phyloP scores from a whole-genome alignment of 2,329 filamentous ascomycete species.

The Hypomyces perniciosus region DNA sequence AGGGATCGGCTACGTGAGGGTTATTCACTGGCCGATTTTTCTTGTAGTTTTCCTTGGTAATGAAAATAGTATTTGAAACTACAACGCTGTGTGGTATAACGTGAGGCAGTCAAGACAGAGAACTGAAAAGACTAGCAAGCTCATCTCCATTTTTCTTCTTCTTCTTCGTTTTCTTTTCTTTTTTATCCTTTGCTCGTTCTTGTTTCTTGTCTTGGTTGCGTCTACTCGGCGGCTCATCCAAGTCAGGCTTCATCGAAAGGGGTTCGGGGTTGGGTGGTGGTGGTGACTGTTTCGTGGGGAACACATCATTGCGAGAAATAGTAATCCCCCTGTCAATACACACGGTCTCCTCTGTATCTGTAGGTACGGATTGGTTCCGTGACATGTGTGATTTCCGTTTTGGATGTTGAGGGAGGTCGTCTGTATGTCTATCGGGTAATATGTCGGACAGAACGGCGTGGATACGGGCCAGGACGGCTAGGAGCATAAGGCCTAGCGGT shows the following conservation, averaged over 20 bases:
- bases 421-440: slow-evolving; percentile 12
- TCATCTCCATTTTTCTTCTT: slow-evolving; percentile 55
- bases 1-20: slow-evolving; percentile 17
- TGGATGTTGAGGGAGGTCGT: not conserved
- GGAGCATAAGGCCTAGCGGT: slow-evolving; percentile 61
- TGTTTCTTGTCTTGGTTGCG: slow-evolving; percentile 8
- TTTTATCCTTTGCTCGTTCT: slow-evolving; percentile 21
- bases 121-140: slow-evolving; percentile 68
- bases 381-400: not conserved
- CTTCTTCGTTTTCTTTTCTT: slow-evolving; percentile 45
- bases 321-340: slow-evolving; percentile 23
- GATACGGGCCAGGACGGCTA: slow-evolving; percentile 58
- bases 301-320: slow-evolving; percentile 22
- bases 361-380: not conserved
- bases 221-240: not conserved
- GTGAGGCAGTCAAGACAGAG: slow-evolving; percentile 31
- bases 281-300: not conserved
- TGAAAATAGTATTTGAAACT: slow-evolving; percentile 6
- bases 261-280: not conserved
- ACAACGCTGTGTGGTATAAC: not conserved
- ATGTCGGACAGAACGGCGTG: slow-evolving; percentile 38
- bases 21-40: slow-evolving; percentile 19
- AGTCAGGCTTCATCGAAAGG: not conserved
- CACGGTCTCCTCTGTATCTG: not conserved
- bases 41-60: slow-evolving; percentile 15